Evolutionary conservation across 257 asterid genomes (phyloP).

Genomic region (Parsonsia alboflavescens): DNA sequence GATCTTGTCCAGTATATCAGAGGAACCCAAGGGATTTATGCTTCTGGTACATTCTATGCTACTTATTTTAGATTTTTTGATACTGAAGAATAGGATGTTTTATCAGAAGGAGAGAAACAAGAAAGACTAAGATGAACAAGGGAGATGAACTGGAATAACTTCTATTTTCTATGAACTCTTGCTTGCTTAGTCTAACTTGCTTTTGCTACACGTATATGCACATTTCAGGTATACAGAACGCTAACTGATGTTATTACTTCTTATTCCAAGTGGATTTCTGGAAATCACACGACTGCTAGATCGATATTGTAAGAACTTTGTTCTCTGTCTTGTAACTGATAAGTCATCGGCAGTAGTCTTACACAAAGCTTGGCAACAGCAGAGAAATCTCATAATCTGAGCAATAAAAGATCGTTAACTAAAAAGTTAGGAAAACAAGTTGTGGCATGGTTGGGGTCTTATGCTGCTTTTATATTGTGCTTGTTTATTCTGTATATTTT

Average conservation of each 20-base stretch:
- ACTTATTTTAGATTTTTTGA: not conserved
- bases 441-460: not conserved
- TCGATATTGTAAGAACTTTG: constrained; percentile 58
- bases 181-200: constrained; percentile 3
- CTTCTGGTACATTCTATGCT: constrained; percentile 52
- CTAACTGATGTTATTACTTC: constrained; percentile 80
- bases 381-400: not conserved
- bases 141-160: not conserved
- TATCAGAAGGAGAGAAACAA: not conserved
- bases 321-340: constrained; percentile 4
- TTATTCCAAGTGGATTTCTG: constrained; percentile 70
- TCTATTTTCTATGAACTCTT: not conserved
- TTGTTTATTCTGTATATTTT: not conserved
- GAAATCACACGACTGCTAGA: constrained; percentile 48
- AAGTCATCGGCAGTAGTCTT: not conserved
- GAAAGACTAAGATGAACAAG: constrained; percentile 4
- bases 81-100: not conserved
- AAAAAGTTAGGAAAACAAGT: not conserved
- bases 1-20: constrained; percentile 56
- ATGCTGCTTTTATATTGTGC: not conserved
- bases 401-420: not conserved
- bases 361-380: not conserved
- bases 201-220: constrained; percentile 19
- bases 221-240: constrained; percentile 64
- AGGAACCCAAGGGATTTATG: constrained; percentile 61